A percentile compares a stretch with the other conserved stretches of the same genome.
phyloP scores from a whole-genome alignment of 495 filamentous ascomycete species.

The Echria macrotheca region DNA sequence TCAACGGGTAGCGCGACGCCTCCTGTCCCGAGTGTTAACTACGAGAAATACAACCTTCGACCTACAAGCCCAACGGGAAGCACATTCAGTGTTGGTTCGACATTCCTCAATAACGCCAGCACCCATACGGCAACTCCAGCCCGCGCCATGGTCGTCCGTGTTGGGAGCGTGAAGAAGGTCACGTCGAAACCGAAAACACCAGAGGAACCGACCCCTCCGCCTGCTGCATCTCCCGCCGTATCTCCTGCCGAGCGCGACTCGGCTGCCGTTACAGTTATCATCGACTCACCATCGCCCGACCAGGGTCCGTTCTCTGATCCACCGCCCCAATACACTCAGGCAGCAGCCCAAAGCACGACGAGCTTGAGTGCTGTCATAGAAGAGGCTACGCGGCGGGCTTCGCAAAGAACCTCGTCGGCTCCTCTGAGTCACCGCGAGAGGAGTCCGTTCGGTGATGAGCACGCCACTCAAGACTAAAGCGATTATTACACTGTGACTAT shows the following conservation, averaged over 20 bases:
- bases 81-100: slow-evolving; percentile 59
- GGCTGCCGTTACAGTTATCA: slow-evolving; percentile 41
- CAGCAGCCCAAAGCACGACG: slow-evolving; percentile 32
- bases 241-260: slow-evolving; percentile 29
- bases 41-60: slow-evolving; percentile 44
- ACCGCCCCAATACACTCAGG: no score
- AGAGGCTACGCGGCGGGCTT: slow-evolving; percentile 41
- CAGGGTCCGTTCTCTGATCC: slow-evolving; percentile 59
- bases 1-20: slow-evolving; percentile 45
- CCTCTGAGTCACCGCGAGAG: slow-evolving; percentile 31
- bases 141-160: slow-evolving; percentile 48
- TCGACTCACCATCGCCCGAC: slow-evolving; percentile 43
- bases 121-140: slow-evolving; percentile 48
- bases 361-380: slow-evolving; percentile 51
- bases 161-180: slow-evolving; percentile 47
- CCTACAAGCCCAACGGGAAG: slow-evolving; percentile 40
- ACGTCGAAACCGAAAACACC: slow-evolving; percentile 16
- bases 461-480: slow-evolving; percentile 41
- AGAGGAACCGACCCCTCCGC: slow-evolving; percentile 24
- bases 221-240: slow-evolving; percentile 18
- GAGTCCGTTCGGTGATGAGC: slow-evolving; percentile 53
- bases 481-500: neutral
- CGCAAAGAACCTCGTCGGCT: slow-evolving; percentile 27
- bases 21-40: slow-evolving; percentile 51
- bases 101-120: slow-evolving; percentile 57